Conservation (phyloP, 371 early-diverging fungal genomes). For the Mucor mucedo region DNA sequence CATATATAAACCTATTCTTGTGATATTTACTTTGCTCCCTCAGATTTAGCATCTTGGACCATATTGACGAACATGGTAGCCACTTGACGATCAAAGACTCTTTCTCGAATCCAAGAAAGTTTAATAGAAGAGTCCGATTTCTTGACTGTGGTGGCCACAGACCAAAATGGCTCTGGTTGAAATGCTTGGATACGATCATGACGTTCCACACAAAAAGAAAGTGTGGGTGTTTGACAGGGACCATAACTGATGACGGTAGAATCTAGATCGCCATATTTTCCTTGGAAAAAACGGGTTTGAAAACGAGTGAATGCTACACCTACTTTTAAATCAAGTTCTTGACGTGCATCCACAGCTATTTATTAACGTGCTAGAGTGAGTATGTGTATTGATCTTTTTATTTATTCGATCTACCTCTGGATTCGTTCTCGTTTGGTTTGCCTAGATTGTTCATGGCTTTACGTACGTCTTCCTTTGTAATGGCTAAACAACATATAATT, state of each 20-base stretch:
- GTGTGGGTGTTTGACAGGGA: constrained; percentile 64
- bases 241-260: constrained; percentile 70
- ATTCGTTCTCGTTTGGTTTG: constrained; percentile 62
- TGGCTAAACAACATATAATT: constrained; percentile 33
- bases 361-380: no score
- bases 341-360: constrained; percentile 70
- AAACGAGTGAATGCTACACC: constrained; percentile 71
- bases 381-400: not conserved
- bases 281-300: constrained; percentile 57
- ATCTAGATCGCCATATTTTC: constrained; percentile 60
- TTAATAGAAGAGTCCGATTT: constrained; percentile 35
- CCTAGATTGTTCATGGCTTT: constrained; percentile 59
- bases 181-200: constrained; percentile 66
- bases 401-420: constrained; percentile 37
- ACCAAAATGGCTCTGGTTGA: constrained; percentile 67
- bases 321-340: constrained; percentile 75
- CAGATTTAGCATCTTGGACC: constrained; percentile 27
- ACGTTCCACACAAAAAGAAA: constrained; percentile 73
- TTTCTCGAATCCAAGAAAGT: constrained; percentile 42
- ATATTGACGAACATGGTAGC: constrained; percentile 38
- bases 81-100: constrained; percentile 53
- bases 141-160: constrained; percentile 34
- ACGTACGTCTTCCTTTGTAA: constrained; percentile 59
- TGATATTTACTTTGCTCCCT: constrained; percentile 40
- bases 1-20: not conserved